Base-by-base conservation (phyloP, 2,329 filamentous ascomycete species). In the Verticillium klebahnii region DNA sequence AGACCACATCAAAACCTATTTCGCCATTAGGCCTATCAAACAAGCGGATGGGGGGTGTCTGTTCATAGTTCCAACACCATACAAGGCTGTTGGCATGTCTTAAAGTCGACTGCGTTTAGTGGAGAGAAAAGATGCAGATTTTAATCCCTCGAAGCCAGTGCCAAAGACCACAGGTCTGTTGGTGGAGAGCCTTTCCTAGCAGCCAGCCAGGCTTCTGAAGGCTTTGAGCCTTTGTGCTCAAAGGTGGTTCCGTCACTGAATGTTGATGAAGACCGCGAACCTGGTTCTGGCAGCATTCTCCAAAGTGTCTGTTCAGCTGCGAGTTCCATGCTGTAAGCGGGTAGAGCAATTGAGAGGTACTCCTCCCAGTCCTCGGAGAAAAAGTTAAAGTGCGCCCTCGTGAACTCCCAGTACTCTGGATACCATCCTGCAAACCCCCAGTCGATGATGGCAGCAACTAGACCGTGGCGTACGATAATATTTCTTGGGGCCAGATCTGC, bases 351-450 rank as follows among this genome's bases (percentile, higher is more conserved):
- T 32, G 60, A 60, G 56, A 73, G 56, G 23, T 64, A 60, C 19
- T 69, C 63, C 15, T 64, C 62, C 68, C 67, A 70, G 29, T 66
- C 65, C 17, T 67, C 52, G 2, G 40, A 56, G 23, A 65, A 62
- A 37, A 31, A 65, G 61, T 66, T 64, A 37, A 68, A 73, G 62
- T 72, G 66, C 55, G 67, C 68, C 66, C 68, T 72, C 14, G 68
- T 70, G 17, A 68, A 71, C 61, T 73, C 71, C 71, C 69, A 74
- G 62, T 73, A 72, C 59, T 73, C 71, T 1, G 71, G 72, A 62
- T 73, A 73, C 69, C 72, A 74, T 60, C 75, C 75, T 3, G 75
- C 62, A 65, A 70, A 71, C 5, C 40, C n/a, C 70, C 70, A 74
- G 58, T 74, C 71, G 50, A 74, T 67, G n/a, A 72, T 68, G 4